Base-by-base conservation (phyloP, 2,329 filamentous ascomycete genomes). In the Penicillium sp. region DNA sequence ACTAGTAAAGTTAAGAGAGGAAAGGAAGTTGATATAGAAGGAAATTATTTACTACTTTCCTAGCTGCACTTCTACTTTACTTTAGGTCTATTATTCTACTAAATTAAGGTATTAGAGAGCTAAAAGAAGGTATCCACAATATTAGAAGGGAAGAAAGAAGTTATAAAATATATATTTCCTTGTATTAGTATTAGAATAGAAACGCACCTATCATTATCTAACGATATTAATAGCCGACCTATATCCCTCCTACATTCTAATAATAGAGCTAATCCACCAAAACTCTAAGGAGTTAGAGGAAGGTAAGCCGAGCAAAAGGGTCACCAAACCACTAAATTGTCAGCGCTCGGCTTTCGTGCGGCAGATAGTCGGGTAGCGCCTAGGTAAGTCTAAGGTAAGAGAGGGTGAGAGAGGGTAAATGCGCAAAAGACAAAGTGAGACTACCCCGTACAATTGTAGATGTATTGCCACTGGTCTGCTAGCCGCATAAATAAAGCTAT, bases 11-110 rank as follows among this genome's bases (percentile, higher is more conserved):
- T 33, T 60, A 7, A 60, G 53, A 25, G 53, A 60, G 40, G 1
- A 53, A 57, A 3, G 30, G 38, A 46, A 26, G 14, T 52, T 60
- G 10, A 51, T 6, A 53, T 60, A 11, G 53, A n/a, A 30, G 26
- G 58, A 57, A 35, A 60, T 60, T n/a, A 10, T 40, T 3, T 26
- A 22, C 11, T n/a, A 55, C 30, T 59, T 59, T 52, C 57, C 58
- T 53, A 14, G 25, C n/a, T 53, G 58, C 3, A 48, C 5, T n/a
- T 53, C 16, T 4, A 37, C 53, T 22, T 14, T 26, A 14, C 40
- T 59, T 10, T 13, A 51, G 37, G 35, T 59, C 1, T 26, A 59
- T 19, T 59, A 59, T 38, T 56, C 4, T 56, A 59, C 57, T 3
- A 59, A 59, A 40, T 14, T 59, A 59, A 59, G 13, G 5, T 16